Evolutionary conservation across 2,329 filamentous ascomycete species (phyloP).

Genomic region (Colletotrichum abscissum): DNA sequence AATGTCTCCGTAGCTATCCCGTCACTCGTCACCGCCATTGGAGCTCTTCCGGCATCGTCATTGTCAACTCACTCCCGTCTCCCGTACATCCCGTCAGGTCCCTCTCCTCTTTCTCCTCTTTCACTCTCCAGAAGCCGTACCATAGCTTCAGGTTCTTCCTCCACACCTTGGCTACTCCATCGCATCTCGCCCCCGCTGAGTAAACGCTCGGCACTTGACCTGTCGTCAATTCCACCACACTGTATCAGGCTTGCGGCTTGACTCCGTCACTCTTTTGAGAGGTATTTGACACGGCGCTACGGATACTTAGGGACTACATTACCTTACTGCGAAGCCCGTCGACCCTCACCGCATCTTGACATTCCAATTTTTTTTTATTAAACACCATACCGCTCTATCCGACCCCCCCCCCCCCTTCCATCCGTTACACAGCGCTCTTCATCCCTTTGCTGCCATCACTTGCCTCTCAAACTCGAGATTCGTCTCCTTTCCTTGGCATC

Average conservation of each 20-base stretch:
- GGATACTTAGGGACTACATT: no score
- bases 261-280: conserved; percentile 4
- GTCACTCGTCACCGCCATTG: conserved; percentile 2
- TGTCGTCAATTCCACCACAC: not conserved
- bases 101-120: not conserved
- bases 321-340: not conserved
- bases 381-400: not conserved
- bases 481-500: conserved; percentile 31
- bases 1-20: not conserved
- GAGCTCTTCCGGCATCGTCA: conserved; percentile 4
- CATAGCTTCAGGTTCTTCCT: not conserved
- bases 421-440: not conserved
- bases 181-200: not conserved
- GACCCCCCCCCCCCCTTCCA: not conserved
- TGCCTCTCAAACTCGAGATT: conserved; percentile 20
- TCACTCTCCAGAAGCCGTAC: not conserved
- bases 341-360: conserved; percentile 4
- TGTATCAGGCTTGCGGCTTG: not conserved
- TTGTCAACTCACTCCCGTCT: not conserved
- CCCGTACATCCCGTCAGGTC: not conserved
- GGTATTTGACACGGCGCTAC: not conserved
- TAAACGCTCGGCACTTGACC: not conserved
- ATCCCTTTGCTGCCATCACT: not conserved
- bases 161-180: not conserved
- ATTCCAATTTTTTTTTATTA: not conserved